Base-by-base conservation (phyloP, 768 basidiomycete species). In the Serendipita vermifera region DNA sequence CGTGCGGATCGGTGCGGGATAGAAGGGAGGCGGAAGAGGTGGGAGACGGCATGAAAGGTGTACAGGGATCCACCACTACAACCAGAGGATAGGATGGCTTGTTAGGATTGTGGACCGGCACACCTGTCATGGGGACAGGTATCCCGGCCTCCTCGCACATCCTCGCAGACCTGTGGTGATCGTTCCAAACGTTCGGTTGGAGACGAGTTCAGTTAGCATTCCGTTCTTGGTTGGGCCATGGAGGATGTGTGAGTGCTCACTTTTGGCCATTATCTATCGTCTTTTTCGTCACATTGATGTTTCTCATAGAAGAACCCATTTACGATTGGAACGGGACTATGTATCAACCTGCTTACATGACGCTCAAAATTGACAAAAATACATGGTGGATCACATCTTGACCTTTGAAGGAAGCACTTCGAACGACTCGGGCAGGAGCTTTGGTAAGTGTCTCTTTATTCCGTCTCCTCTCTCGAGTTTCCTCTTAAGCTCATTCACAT, bases 341-440 rank as follows among this genome's bases (percentile, higher is more conserved):
- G 91, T 11, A 72, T 99, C 32, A 92, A 88, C 64, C 97, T 88
- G 87, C 75, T 98, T n/a, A 85, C 86, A 14, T 78, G 92, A 26
- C 81, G 91, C 26, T 82, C 82, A 3, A 84, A 98, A 22, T 75
- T 83, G 2, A 70, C 80, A 24, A 93, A 93, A 3, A 87, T 99
- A 57, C 81, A 97, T 77, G 13, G 82, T 99, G 54, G 94, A 98
- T 64, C 93, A 94, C 2, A 76, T 92, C 59, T 72, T 92, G 13
- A 66, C 88, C 22, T 72, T 77, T 46, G 82, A 85, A 57, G 64
- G 72, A 2, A 71, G 72, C 15, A 64, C 70, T 9, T 68, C 66
- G 33, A 64, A 74, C 0, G 63, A 66, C 36, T 66, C 71, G 11
- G 71, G 68, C 66, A 72, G 66, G 65, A 27, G 46, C 27, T 57